Evolutionary conservation across 345 rosid species (phyloP).

Genomic region (Bruguiera gymnorhiza): DNA sequence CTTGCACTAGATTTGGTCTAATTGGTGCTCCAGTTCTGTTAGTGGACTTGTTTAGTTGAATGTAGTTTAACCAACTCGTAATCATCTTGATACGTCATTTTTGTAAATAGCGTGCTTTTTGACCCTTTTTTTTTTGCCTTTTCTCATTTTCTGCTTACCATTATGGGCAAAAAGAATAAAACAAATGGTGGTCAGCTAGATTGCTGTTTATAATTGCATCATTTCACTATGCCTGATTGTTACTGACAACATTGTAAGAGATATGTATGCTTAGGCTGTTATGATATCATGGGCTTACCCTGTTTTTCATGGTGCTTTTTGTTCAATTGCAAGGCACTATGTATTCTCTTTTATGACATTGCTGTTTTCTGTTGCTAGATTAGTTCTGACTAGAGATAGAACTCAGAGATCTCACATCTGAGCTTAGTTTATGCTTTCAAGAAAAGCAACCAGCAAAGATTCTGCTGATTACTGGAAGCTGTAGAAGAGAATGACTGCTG

Average conservation of each 20-base stretch:
- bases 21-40: background rate
- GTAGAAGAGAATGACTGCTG: slow-evolving; percentile 47
- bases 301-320: background rate
- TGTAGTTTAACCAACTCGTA: background rate
- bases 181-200: no score
- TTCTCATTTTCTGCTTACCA: no score
- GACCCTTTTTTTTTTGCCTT: background rate
- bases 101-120: background rate
- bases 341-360: background rate
- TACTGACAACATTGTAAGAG: background rate
- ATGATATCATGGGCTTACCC: background rate
- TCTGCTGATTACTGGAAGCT: slow-evolving; percentile 26
- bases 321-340: background rate
- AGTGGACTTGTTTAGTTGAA: background rate
- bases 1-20: background rate
- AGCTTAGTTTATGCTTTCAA: slow-evolving; percentile 13
- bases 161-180: no score
- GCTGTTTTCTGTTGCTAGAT: background rate
- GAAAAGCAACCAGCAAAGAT: slow-evolving; percentile 27
- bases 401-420: background rate
- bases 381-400: slow-evolving; percentile 1
- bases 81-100: background rate
- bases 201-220: background rate
- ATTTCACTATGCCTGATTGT: background rate
- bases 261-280: background rate